phyloP scores from a whole-genome alignment of 73 alveolate species.

The Paramecium primaurelia region DNA sequence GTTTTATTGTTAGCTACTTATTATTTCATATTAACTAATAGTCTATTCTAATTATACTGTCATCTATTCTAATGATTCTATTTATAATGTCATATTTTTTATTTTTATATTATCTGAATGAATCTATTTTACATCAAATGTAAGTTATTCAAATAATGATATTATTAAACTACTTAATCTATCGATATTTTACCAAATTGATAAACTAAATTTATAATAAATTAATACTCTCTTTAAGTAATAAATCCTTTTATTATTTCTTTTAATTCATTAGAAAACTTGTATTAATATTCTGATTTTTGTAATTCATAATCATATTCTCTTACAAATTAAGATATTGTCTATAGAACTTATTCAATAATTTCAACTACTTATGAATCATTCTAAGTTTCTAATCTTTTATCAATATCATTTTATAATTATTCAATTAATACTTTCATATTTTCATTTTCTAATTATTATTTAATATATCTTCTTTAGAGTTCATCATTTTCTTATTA shows the following conservation, averaged over 20 bases:
- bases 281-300: not conserved
- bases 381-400: not conserved
- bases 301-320: constrained; percentile 26
- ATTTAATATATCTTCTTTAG: not conserved
- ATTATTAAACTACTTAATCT: not conserved
- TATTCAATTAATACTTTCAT: not conserved
- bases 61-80: constrained; percentile 42
- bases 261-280: not conserved
- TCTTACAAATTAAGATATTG: constrained; percentile 27
- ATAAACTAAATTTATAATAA: not conserved
- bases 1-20: not conserved
- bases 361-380: not conserved
- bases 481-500: not conserved
- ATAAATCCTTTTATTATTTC: not conserved
- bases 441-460: not conserved
- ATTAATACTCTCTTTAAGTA: not conserved
- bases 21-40: not conserved
- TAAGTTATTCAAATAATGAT: not conserved
- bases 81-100: not conserved
- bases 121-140: constrained; percentile 3
- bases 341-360: not conserved
- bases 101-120: not conserved
- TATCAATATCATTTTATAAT: not conserved
- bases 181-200: constrained; percentile 12
- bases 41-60: constrained; percentile 27